A percentile compares a stretch with the other conserved stretches of the same genome.
Conservation (phyloP, 1,284 basidiomycete genomes). For the Tylopilus sp. region DNA sequence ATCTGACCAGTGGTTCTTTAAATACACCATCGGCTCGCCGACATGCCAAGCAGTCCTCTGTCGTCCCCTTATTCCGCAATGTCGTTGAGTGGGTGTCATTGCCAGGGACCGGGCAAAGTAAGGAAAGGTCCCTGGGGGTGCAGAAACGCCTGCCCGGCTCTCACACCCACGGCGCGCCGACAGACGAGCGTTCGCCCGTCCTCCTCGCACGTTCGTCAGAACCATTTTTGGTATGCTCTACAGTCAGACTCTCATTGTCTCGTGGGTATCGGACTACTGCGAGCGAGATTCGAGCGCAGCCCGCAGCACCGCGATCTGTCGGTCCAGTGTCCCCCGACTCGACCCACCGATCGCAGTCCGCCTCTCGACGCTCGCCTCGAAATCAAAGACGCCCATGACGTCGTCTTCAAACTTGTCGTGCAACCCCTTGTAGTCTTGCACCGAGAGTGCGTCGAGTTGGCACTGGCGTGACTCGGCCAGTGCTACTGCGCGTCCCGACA, state of each 20-base stretch:
- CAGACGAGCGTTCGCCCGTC: too few relatives aligned
- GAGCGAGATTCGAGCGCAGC: conserved; percentile 19
- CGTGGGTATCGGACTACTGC: not conserved
- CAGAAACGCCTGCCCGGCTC: not conserved
- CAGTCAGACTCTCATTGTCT: not conserved
- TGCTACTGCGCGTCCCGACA: conserved; percentile 94
- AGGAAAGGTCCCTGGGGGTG: not conserved
- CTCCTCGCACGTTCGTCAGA: not conserved
- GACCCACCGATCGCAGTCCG: conserved; percentile 91
- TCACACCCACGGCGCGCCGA: not conserved
- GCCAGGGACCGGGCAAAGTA: not conserved
- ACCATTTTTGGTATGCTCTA: not conserved
- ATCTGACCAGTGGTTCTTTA: not conserved
- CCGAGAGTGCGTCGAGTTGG: conserved; percentile 76
- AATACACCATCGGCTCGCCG: not conserved
- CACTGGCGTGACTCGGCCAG: conserved; percentile 83
- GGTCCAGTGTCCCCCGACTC: conserved; percentile 77
- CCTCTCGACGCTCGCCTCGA: conserved; percentile 94
- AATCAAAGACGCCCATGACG: conserved; percentile 81
- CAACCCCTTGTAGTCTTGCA: conserved; percentile 77
- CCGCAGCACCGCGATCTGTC: conserved; percentile 77
- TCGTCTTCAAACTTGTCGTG: conserved; percentile 81
- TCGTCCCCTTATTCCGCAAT: too few relatives aligned
- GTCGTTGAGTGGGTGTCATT: not conserved
- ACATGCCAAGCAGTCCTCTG: too few relatives aligned